These are phyloP conservation scores for Fusarium siculi DNA, from an alignment of 2,329 filamentous ascomycete species.

Conservation along the genomic window DNA sequence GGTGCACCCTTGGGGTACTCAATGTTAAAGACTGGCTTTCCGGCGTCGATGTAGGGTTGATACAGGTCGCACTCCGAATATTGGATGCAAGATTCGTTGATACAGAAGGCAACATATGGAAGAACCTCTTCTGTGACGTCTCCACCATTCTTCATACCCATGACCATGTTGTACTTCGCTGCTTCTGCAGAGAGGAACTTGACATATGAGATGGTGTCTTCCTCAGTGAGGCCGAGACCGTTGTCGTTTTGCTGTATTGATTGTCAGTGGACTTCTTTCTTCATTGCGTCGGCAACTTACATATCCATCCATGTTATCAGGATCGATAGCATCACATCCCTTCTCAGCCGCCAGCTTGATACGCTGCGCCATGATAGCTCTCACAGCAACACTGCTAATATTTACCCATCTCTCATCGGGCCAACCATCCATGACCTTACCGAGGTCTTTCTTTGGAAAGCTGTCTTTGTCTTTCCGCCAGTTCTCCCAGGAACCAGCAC, in stretches of 20 bases:
- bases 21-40: conserved; percentile 13
- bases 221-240: conserved; percentile 65
- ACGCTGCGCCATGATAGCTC: conserved; percentile 70
- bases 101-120: conserved; percentile 68
- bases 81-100: conserved; percentile 75
- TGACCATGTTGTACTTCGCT: conserved; percentile 61
- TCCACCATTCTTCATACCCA: conserved; percentile 75
- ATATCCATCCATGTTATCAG: conserved; percentile 76
- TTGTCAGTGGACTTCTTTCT: accelerated
- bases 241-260: conserved; percentile 63
- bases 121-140: conserved; percentile 62
- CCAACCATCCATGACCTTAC: conserved; percentile 70
- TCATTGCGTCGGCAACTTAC: conserved; percentile 44
- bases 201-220: conserved; percentile 67
- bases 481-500: conserved; percentile 73
- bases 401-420: conserved; percentile 74
- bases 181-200: conserved; percentile 67
- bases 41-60: conserved; percentile 59
- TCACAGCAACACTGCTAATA: conserved; percentile 64
- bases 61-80: conserved; percentile 69
- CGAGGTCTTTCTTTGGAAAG: conserved; percentile 67
- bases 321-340: conserved; percentile 75
- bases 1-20: conserved; percentile 69
- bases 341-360: conserved; percentile 68
- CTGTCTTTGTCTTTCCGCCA: conserved; percentile 66